Evolutionary conservation across 257 asterid genomes (phyloP).

Genomic region (Rhazya stricta): DNA sequence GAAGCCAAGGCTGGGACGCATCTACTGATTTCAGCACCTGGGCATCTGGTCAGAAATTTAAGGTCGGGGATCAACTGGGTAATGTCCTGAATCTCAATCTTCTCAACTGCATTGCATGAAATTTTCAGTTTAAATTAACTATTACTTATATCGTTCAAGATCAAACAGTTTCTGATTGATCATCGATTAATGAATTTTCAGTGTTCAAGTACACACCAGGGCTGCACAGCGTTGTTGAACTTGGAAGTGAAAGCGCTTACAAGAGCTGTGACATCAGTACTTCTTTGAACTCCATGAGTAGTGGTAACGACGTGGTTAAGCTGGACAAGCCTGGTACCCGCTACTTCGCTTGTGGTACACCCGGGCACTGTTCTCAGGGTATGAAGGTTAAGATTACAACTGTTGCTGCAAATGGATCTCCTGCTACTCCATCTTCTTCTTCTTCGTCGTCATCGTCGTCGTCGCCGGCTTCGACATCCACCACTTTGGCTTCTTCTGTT

Average conservation of each 20-base stretch:
- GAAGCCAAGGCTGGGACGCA: conserved; percentile 85
- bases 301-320: conserved; percentile 56
- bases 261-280: conserved; percentile 56
- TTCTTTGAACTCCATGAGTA: conserved; percentile 38
- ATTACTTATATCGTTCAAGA: too few relatives aligned
- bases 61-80: conserved; percentile 82
- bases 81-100: background rate
- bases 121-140: too few relatives aligned
- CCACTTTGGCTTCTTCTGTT: background rate
- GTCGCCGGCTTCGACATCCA: conserved; percentile 7
- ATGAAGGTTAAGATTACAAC: conserved; percentile 79
- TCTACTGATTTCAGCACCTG: conserved; percentile 71
- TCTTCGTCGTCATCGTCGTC: conserved; percentile 21
- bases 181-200: too few relatives aligned
- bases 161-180: too few relatives aligned
- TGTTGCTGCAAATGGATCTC: conserved; percentile 37
- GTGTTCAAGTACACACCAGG: conserved; percentile 70
- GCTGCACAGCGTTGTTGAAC: conserved; percentile 68
- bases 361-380: conserved; percentile 70
- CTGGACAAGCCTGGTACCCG: conserved; percentile 64
- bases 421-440: conserved; percentile 26
- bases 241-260: conserved; percentile 54
- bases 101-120: background rate
- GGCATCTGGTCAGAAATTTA: conserved; percentile 66
- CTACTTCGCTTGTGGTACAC: conserved; percentile 74